A percentile compares a stretch with the other conserved stretches of the same genome.
phyloP scores from a whole-genome alignment of 495 filamentous ascomycete genomes.

The Evernia prunastri region DNA sequence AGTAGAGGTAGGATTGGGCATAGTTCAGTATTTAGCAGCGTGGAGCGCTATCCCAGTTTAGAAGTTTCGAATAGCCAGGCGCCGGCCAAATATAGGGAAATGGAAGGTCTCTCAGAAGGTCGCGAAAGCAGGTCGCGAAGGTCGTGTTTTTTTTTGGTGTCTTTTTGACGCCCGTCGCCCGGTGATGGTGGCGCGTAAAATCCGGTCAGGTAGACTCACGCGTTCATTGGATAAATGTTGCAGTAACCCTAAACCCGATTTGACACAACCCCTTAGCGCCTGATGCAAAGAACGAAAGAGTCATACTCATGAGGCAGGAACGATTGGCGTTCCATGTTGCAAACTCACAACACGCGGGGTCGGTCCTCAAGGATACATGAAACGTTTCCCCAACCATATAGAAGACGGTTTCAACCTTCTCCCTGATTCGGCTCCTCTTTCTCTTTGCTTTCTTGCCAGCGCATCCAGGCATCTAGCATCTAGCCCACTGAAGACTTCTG shows the following conservation, averaged over 20 bases:
- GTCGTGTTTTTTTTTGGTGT: slow-evolving; percentile 1
- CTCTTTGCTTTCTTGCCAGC: not conserved
- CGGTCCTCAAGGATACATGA: not conserved
- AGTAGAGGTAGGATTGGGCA: not conserved
- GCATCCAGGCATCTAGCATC: too few species aligned
- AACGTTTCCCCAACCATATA: not conserved
- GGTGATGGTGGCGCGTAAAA: slow-evolving; percentile 22
- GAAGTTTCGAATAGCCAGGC: slow-evolving; percentile 19
- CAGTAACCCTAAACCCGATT: slow-evolving; percentile 1
- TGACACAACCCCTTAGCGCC: slow-evolving; percentile 12
- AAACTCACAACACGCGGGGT: not conserved
- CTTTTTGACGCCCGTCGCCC: slow-evolving; percentile 14
- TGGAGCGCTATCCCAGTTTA: not conserved
- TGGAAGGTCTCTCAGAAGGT: not conserved
- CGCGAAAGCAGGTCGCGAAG: slow-evolving; percentile 1
- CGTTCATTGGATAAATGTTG: slow-evolving; percentile 19
- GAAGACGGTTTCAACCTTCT: not conserved
- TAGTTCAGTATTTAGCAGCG: not conserved
- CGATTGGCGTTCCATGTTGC: slow-evolving; percentile 6
- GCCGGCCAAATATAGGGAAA: slow-evolving; percentile 22
- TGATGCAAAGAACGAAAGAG: slow-evolving; percentile 9
- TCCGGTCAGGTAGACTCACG: slow-evolving; percentile 2
- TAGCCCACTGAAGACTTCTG: not conserved
- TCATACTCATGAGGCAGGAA: slow-evolving; percentile 2
- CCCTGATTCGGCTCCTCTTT: not conserved